These are phyloP conservation scores for Umbellularia californica DNA, from an alignment of 164 flowering plant species.

Conservation along the genomic window DNA sequence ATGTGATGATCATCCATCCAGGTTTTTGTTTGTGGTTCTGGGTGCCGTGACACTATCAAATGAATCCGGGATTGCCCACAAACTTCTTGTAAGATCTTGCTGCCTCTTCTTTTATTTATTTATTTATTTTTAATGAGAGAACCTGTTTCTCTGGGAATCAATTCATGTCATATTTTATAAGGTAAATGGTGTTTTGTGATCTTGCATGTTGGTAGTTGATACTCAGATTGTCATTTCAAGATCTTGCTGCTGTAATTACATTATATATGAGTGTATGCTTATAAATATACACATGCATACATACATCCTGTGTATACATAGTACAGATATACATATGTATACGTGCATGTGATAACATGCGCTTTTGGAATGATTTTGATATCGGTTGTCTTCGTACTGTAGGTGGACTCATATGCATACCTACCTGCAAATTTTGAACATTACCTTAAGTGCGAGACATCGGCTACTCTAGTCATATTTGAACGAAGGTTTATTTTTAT, in stretches of 20 bases:
- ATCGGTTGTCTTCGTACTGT: conserved; percentile 9
- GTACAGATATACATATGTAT: not conserved
- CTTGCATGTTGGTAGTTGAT: too few species aligned
- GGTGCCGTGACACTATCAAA: conserved; percentile 53
- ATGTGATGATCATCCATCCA: conserved; percentile 19
- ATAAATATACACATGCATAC: too few species aligned
- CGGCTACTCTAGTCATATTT: conserved; percentile 71
- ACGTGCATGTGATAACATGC: not conserved
- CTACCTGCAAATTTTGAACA: conserved; percentile 74
- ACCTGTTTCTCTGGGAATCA: not conserved
- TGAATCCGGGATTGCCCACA: conserved; percentile 37
- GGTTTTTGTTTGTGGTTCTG: conserved; percentile 77
- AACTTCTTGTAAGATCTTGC: conserved; percentile 39
- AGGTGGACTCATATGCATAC: conserved; percentile 96
- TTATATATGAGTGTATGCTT: too few species aligned
- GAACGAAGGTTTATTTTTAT: conserved; percentile 65
- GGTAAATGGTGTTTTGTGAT: not conserved
- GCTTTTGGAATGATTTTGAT: not conserved
- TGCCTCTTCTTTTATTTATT: not conserved
- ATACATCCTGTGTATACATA: too few species aligned
- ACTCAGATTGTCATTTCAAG: too few species aligned
- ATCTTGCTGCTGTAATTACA: too few species aligned
- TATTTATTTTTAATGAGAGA: not conserved
- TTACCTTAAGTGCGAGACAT: conserved; percentile 43
- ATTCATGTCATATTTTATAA: not conserved